A percentile compares a stretch with the other conserved stretches of the same genome.
Conservation (phyloP, 2,329 filamentous ascomycete genomes). For the Coccinonectria pachysandricola region DNA sequence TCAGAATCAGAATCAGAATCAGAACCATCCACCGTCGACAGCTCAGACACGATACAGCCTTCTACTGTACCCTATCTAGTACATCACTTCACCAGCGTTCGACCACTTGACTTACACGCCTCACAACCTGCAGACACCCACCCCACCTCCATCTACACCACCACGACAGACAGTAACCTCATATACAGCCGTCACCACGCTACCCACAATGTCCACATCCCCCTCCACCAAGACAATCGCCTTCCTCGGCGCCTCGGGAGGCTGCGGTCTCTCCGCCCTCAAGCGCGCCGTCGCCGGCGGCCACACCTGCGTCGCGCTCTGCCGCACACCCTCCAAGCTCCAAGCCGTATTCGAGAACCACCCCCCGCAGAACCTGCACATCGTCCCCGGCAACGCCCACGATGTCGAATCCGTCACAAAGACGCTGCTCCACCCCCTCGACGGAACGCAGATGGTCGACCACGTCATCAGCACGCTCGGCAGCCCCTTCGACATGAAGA, state of each 20-base stretch:
- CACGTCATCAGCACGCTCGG: constrained; percentile 31
- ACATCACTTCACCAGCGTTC: too few species aligned
- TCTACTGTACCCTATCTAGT: too few species aligned
- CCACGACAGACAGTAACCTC: neutral
- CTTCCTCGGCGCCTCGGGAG: constrained; percentile 34
- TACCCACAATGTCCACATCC: constrained; percentile 9
- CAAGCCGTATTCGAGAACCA: constrained; percentile 18
- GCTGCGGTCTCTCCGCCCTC: constrained; percentile 29
- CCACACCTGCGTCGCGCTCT: constrained; percentile 29
- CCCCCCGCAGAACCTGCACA: constrained; percentile 23
- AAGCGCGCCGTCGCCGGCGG: constrained; percentile 25
- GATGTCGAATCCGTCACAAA: constrained; percentile 22
- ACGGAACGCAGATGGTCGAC: constrained; percentile 24
- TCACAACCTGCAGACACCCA: too few species aligned
- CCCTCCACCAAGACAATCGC: constrained; percentile 13
- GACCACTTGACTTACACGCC: too few species aligned
- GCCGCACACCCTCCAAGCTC: constrained; percentile 31
- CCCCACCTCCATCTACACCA: constrained; percentile 1
- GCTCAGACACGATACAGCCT: too few species aligned
- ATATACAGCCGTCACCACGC: too few species aligned
- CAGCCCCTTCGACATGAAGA: constrained; percentile 14
- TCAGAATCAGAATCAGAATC: too few species aligned
- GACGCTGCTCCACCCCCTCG: constrained; percentile 20
- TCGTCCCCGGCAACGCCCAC: constrained; percentile 30
- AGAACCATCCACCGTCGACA: too few species aligned